These are phyloP conservation scores for Corymbia citriodora DNA, from an alignment of 441 rosid species.

Conservation along the genomic window DNA sequence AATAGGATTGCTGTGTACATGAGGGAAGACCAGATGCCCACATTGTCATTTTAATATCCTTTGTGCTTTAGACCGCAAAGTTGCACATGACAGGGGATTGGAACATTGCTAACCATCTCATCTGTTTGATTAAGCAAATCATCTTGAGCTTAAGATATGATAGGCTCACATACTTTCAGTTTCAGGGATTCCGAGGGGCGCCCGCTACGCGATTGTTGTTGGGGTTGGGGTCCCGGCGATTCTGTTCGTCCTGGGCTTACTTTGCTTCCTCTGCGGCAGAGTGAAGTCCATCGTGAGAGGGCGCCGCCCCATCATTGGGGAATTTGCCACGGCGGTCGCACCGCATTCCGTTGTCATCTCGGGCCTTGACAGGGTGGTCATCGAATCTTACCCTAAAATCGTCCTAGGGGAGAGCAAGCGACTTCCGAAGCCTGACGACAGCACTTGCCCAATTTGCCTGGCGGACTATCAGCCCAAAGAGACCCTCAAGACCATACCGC, in stretches of 20 bases:
- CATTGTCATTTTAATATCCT: not conserved
- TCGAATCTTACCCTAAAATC: slow-evolving; percentile 59
- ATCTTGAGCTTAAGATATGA: not conserved
- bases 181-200: slow-evolving; percentile 34
- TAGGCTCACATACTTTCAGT: slow-evolving; percentile 3
- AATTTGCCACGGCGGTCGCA: slow-evolving; percentile 9
- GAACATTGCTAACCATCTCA: not conserved
- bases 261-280: slow-evolving; percentile 30
- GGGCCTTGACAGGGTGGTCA: slow-evolving; percentile 43
- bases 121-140: not conserved
- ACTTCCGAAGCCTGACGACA: slow-evolving; percentile 52
- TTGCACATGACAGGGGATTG: not conserved
- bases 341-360: not conserved
- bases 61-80: not conserved
- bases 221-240: slow-evolving; percentile 53
- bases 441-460: slow-evolving; percentile 52
- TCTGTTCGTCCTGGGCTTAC: slow-evolving; percentile 28
- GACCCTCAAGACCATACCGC: slow-evolving; percentile 52
- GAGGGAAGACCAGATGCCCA: not conserved
- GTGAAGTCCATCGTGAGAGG: slow-evolving; percentile 18
- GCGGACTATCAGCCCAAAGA: slow-evolving; percentile 58
- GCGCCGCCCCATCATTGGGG: slow-evolving; percentile 1
- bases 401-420: slow-evolving; percentile 64
- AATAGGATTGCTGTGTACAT: not conserved
- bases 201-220: slow-evolving; percentile 34